Conservation (phyloP, 1,284 basidiomycete genomes). For the Apiotrichum montevideense region DNA sequence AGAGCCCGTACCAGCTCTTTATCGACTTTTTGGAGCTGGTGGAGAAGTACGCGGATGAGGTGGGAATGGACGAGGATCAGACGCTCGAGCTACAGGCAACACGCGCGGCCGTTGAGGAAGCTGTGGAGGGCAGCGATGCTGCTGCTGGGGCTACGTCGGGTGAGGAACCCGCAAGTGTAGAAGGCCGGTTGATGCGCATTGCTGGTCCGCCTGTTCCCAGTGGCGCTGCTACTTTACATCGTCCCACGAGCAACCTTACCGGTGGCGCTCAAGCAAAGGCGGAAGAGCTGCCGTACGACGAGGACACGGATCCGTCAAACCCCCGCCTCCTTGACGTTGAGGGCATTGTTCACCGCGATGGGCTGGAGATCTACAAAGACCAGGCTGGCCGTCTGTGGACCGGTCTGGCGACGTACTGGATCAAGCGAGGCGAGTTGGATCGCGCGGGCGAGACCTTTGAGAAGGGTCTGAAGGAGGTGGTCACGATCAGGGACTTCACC, state of each 20-base stretch:
- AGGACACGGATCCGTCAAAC: conserved; percentile 74
- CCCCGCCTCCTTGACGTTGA: conserved; percentile 77
- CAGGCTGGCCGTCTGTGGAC: conserved; percentile 96
- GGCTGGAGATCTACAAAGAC: conserved; percentile 83
- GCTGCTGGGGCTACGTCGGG: not conserved
- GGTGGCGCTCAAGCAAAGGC: conserved; percentile 44
- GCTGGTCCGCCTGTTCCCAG: conserved; percentile 60
- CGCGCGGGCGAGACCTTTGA: conserved; percentile 83
- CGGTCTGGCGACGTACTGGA: conserved; percentile 96
- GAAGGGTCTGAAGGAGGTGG: conserved; percentile 69
- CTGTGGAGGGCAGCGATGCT: conserved; percentile 47
- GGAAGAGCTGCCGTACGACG: conserved; percentile 57
- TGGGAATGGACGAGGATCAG: conserved; percentile 80
- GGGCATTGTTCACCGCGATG: conserved; percentile 74
- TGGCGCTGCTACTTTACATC: conserved; percentile 18
- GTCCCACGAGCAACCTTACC: conserved; percentile 19
- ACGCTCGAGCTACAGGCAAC: conserved; percentile 49
- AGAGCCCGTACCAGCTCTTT: conserved; percentile 91
- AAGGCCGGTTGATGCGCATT: conserved; percentile 65
- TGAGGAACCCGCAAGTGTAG: conserved; percentile 52
- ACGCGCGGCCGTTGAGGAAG: conserved; percentile 49
- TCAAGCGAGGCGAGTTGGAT: conserved; percentile 92
- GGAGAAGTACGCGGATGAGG: conserved; percentile 84
- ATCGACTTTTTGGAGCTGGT: conserved; percentile 89
- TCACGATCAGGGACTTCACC: conserved; percentile 95